Base-by-base conservation (phyloP, 805 yeast species). In the Candida sakaeoensis region DNA sequence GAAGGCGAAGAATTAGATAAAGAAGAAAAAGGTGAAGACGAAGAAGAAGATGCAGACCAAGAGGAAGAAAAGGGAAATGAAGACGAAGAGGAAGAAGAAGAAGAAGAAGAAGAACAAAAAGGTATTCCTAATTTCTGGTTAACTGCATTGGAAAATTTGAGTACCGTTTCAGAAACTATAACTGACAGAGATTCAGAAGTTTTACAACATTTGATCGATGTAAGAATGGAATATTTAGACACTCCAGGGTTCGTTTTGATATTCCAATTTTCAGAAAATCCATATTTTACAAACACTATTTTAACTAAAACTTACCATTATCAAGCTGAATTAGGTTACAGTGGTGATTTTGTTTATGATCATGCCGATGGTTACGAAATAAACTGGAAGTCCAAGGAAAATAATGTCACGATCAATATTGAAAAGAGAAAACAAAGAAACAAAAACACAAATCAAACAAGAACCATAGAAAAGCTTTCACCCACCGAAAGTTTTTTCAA, bases 371-470 rank as follows among this genome's bases (percentile, higher is more conserved):
- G 98, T 40, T 73, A 77, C 50, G 82, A 79, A 41, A 85, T 93
- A 60, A 70, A 83, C 51, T 93, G 99, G 99, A 70, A 67, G 47
- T 76, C 82, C 39, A 81, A 82, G 54, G 95, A 83, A 50, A 70
- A 72, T 46, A 91, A 93, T 58, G 89, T 87, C 39, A 91, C 98
- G 14, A 78, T 93, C 41, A 68, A 72, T 44, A 82, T 93, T 42
- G 97, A 91, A 72, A 85, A 87, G 75, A 82, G 97, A 69, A 93
- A 90, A 69, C 99, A 93, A 72, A 83, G 98, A 70, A 93, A 93
- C 66, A 91, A 90, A 72, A 80, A 84, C 61, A 93, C 99, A 43
- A 90, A 90, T 64, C 96, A 93, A 61, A 91, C 96, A 13, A 80
- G 99, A 65, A 89, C 95, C 36, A 83, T 93, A 52, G 97, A 91